phyloP scores from a whole-genome alignment of 179 eudicot genomes.

The Spergularia azorica region DNA sequence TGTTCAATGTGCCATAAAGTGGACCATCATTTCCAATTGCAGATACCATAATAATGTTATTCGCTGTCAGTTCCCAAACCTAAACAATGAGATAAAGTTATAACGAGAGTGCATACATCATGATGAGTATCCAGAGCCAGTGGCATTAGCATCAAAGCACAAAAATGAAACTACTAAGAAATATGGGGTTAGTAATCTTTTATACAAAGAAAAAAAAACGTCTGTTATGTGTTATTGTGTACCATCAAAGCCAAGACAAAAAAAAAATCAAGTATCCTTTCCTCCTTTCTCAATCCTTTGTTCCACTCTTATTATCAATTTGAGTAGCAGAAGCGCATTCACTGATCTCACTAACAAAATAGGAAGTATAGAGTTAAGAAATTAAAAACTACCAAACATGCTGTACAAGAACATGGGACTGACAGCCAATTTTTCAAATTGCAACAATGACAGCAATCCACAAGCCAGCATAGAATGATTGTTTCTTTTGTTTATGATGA shows the following conservation, averaged over 20 bases:
- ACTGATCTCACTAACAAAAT: background rate
- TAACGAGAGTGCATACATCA: background rate
- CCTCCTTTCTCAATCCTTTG: background rate
- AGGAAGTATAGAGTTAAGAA: background rate
- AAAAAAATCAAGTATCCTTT: background rate
- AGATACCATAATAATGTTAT: conserved; percentile 95
- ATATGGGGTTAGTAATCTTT: background rate
- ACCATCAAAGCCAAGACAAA: too few relatives aligned
- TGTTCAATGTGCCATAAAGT: conserved; percentile 92
- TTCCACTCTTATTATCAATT: background rate
- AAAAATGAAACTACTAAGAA: background rate
- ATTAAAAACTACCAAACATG: background rate
- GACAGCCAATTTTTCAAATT: background rate
- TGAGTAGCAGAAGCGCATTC: background rate
- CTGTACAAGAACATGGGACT: conserved; percentile 19
- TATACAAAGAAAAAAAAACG: background rate
- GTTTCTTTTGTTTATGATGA: too few relatives aligned
- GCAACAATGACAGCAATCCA: conserved; percentile 10
- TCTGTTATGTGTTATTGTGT: background rate
- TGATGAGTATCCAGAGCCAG: conserved; percentile 8
- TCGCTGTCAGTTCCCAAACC: conserved; percentile 99
- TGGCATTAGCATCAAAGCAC: conserved; percentile 7
- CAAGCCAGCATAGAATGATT: background rate
- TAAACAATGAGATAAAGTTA: conserved; percentile 25
- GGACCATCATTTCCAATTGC: conserved; percentile 99